phyloP scores from a whole-genome alignment of 495 filamentous ascomycete genomes.

The Aspergillus heteromorphus region DNA sequence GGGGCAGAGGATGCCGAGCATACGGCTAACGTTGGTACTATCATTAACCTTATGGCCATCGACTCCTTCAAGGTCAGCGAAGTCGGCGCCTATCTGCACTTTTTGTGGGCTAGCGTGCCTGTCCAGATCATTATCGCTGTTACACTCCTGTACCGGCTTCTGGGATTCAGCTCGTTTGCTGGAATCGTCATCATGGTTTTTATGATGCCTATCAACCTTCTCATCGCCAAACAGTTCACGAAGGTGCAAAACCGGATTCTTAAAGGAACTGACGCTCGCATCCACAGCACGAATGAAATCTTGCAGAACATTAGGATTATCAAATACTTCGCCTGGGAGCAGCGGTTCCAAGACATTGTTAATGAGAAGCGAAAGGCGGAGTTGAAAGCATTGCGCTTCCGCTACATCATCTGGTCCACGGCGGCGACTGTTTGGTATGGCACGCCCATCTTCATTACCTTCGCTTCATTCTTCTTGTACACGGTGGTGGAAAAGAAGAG shows the following conservation, averaged over 20 bases:
- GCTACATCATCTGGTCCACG: constrained; percentile 86
- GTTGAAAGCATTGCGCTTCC: constrained; percentile 66
- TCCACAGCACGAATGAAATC: constrained; percentile 94
- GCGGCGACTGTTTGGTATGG: constrained; percentile 95
- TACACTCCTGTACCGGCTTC: constrained; percentile 74
- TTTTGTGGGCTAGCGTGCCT: constrained; percentile 78
- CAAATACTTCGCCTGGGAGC: constrained; percentile 99
- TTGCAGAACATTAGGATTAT: constrained; percentile 98
- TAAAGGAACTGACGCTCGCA: constrained; percentile 91
- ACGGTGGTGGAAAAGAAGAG: constrained; percentile 86
- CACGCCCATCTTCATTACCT: constrained; percentile 92
- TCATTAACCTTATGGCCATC: constrained; percentile 98
- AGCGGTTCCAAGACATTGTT: constrained; percentile 79
- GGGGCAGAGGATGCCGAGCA: constrained; percentile 48
- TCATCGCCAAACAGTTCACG: constrained; percentile 78
- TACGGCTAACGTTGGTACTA: constrained; percentile 87
- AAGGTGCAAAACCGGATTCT: constrained; percentile 84
- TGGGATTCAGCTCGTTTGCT: constrained; percentile 90
- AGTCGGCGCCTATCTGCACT: constrained; percentile 86
- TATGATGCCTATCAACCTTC: constrained; percentile 82
- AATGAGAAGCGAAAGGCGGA: constrained; percentile 81
- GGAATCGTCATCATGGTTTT: constrained; percentile 89
- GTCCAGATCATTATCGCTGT: constrained; percentile 74
- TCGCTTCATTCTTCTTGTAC: constrained; percentile 91
- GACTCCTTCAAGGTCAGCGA: constrained; percentile 98